Evolutionary conservation across 2,329 filamentous ascomycete genomes (phyloP), one percentile per base, ranked within the genome.

Genomic region (Fusarium sp.): DNA sequence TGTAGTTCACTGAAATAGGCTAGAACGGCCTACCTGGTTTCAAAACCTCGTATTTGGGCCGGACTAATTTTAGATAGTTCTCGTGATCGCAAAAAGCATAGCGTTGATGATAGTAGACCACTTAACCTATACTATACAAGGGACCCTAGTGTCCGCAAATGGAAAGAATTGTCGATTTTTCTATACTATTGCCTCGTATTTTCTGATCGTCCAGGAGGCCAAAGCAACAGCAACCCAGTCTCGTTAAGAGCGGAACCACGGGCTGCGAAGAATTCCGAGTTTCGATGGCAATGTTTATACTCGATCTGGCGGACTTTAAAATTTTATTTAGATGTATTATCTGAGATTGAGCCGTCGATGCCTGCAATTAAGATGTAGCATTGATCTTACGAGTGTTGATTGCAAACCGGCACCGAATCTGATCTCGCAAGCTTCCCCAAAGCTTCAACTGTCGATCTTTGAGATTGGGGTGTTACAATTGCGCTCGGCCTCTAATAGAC

Each of bases 41-140:
- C 30, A 23, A 55, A 20, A 60, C 15, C 57, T 60, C 57, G 57
- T 60, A 60, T 60, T 56, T n/a, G 20, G 26, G 32, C 48, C 32
- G 32, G 37, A 26, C 48, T 52, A 52, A 52, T 52, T 38, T 52
- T 38, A 52, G 20, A 52, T 15, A 12, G 48, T 12, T 52, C 48
- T 52, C 48, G 32, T 52, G 32, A 38, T 52, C 20, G 32, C 38
- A 52, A 38, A 15, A 38, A 52, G 48, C 17, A 52, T 38, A 52
- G 48, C 32, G 32, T 52, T 38, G 32, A 3, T 12, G 6, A 38
- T 52, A 38, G n/a, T 9, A 38, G 32, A 38, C 17, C 15, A 37
- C 9, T n/a, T 38, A 26, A 38, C 32, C 48, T 52, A 27, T 52
- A 30, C 48, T 52, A 27, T 52, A 30, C 7, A 9, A 3, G 30